Evolutionary conservation across 352 stramenopile genomes (phyloP).

Genomic region (Lagenidium sp.): DNA sequence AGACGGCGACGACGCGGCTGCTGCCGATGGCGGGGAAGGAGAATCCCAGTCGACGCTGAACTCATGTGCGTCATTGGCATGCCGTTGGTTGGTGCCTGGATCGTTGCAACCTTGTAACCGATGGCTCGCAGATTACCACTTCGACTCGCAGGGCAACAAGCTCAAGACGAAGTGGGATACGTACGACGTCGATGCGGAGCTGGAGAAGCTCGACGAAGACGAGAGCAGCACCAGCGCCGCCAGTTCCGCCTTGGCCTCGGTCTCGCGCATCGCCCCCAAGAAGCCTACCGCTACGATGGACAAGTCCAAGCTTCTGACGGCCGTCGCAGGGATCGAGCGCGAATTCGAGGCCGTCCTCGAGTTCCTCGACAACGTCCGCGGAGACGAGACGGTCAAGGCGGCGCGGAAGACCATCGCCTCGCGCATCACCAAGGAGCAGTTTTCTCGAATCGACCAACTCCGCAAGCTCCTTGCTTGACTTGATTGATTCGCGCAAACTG

Average conservation of each 20-base stretch:
- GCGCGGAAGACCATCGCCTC: slow-evolving; percentile 56
- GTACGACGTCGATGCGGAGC: slow-evolving; percentile 73
- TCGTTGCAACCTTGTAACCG: neutral
- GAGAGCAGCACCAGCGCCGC: slow-evolving; percentile 12
- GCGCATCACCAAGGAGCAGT: slow-evolving; percentile 61
- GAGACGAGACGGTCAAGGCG: slow-evolving; percentile 53
- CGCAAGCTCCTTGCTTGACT: slow-evolving; percentile 14
- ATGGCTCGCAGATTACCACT: slow-evolving; percentile 59
- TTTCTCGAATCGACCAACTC: slow-evolving; percentile 55
- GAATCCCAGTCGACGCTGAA: slow-evolving; percentile 37
- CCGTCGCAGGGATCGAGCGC: slow-evolving; percentile 46
- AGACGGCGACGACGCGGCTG: slow-evolving; percentile 5
- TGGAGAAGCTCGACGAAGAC: slow-evolving; percentile 52
- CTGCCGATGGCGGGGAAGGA: slow-evolving; percentile 8
- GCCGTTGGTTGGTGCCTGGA: slow-evolving; percentile 1
- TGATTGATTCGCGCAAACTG: too few relatives aligned
- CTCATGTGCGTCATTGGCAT: slow-evolving; percentile 33
- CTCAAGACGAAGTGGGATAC: slow-evolving; percentile 83
- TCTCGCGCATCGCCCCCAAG: slow-evolving; percentile 1
- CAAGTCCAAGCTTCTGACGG: slow-evolving; percentile 32
- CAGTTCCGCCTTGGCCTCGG: neutral
- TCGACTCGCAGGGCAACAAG: slow-evolving; percentile 80
- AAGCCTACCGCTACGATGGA: slow-evolving; percentile 8
- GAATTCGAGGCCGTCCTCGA: slow-evolving; percentile 73
- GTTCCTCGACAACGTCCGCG: slow-evolving; percentile 64